Conservation (phyloP, 1,139 yeast species). For the Candida neerlandica region DNA sequence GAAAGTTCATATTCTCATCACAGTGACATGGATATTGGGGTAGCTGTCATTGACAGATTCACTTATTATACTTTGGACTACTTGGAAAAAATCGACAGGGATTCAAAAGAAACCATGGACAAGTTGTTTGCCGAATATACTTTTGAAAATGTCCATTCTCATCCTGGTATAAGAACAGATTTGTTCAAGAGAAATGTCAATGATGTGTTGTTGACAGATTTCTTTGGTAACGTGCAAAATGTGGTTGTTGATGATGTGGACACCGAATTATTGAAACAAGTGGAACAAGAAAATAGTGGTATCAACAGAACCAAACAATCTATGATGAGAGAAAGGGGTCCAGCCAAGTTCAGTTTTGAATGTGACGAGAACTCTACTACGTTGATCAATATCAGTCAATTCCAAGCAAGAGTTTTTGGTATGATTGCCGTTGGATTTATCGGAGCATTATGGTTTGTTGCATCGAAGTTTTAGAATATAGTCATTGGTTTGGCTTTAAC, state of each 20-base stretch:
- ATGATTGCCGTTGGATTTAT: constrained; percentile 20
- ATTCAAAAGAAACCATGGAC: constrained; percentile 72
- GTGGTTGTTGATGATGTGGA: constrained; percentile 68
- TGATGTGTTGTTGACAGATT: constrained; percentile 83
- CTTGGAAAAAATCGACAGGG: constrained; percentile 76
- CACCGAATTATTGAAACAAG: constrained; percentile 25
- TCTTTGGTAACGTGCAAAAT: constrained; percentile 91
- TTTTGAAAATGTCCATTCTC: constrained; percentile 83
- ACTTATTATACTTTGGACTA: constrained; percentile 91
- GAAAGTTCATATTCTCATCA: constrained; percentile 96
- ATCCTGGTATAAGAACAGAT: constrained; percentile 89
- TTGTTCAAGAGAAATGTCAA: constrained; percentile 67
- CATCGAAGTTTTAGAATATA: constrained; percentile 13
- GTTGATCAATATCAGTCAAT: constrained; percentile 18
- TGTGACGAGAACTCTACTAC: constrained; percentile 15
- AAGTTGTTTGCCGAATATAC: constrained; percentile 86
- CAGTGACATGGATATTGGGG: constrained; percentile 94
- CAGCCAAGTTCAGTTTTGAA: constrained; percentile 17
- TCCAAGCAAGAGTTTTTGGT: constrained; percentile 21
- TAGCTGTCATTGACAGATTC: constrained; percentile 95
- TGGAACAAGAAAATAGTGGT: neutral
- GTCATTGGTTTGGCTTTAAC: neutral
- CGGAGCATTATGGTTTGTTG: constrained; percentile 26
- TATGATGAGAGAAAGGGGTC: constrained; percentile 6
- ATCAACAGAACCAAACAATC: neutral